phyloP scores from a whole-genome alignment of 805 yeast genomes.

The Allodekkera sacchari region DNA sequence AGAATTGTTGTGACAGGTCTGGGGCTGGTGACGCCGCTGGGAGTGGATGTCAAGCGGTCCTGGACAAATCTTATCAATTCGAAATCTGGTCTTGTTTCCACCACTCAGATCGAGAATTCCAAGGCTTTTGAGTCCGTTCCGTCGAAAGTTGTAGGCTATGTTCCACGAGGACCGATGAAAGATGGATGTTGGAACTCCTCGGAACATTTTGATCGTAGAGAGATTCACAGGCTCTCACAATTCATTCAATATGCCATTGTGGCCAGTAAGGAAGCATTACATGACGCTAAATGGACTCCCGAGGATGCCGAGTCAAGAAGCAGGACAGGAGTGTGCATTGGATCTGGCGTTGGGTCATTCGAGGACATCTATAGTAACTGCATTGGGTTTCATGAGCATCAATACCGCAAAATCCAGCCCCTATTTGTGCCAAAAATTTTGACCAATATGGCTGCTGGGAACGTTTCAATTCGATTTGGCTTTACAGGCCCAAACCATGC shows the following conservation, averaged over 20 bases:
- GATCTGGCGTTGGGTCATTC: conserved; percentile 88
- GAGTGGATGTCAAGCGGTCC: conserved; percentile 48
- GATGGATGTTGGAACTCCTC: conserved; percentile 45
- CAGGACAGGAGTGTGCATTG: conserved; percentile 71
- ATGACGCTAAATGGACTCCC: conserved; percentile 53
- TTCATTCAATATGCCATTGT: conserved; percentile 74
- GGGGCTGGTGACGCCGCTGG: conserved; percentile 82
- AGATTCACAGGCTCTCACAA: conserved; percentile 54
- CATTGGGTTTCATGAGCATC: conserved; percentile 36
- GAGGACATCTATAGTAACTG: conserved; percentile 63
- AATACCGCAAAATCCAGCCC: conserved; percentile 73
- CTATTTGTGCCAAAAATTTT: conserved; percentile 76
- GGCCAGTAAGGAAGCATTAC: conserved; percentile 71
- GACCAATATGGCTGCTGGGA: conserved; percentile 92
- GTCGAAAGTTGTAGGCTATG: conserved; percentile 64
- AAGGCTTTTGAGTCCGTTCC: conserved; percentile 50
- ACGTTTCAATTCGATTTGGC: conserved; percentile 70
- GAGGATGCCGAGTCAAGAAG: conserved; percentile 24
- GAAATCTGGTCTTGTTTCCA: conserved; percentile 52
- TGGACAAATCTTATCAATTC: conserved; percentile 49
- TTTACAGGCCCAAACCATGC: conserved; percentile 82
- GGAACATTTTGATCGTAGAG: conserved; percentile 40
- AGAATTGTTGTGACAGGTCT: conserved; percentile 91
- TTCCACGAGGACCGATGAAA: conserved; percentile 35
- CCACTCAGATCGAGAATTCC: conserved; percentile 34